Conservation (phyloP, 805 yeast genomes). For the Danielia oregonensis region DNA sequence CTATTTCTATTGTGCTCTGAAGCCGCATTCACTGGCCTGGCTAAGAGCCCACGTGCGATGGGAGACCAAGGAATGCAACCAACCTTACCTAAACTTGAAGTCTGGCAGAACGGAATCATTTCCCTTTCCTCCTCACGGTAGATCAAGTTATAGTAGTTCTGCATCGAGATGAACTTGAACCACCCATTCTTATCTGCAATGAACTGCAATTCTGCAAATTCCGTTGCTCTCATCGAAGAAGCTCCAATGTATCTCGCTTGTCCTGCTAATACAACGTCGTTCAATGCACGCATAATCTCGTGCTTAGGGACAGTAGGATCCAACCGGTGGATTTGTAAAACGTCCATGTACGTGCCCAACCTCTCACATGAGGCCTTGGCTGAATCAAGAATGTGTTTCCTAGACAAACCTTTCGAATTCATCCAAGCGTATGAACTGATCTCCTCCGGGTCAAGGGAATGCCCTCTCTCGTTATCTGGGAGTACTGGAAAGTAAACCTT, state of each 20-base stretch:
- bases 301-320: slow-evolving; percentile 46
- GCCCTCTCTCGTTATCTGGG: slow-evolving; percentile 7
- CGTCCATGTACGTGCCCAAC: slow-evolving; percentile 51
- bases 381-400: slow-evolving; percentile 49
- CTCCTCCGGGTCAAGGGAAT: not conserved
- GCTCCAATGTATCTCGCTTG: slow-evolving; percentile 58
- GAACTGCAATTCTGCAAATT: slow-evolving; percentile 52
- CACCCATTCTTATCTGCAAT: slow-evolving; percentile 55
- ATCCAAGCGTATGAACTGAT: slow-evolving; percentile 1
- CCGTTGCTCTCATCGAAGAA: slow-evolving; percentile 54
- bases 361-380: slow-evolving; percentile 38
- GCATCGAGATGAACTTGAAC: slow-evolving; percentile 59
- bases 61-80: slow-evolving; percentile 65
- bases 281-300: slow-evolving; percentile 56
- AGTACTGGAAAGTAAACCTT: slow-evolving; percentile 27
- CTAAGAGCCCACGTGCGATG: slow-evolving; percentile 49
- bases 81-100: slow-evolving; percentile 42
- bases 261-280: slow-evolving; percentile 47
- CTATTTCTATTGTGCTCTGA: slow-evolving; percentile 2
- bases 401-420: slow-evolving; percentile 40
- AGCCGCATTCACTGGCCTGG: slow-evolving; percentile 38
- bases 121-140: slow-evolving; percentile 67
- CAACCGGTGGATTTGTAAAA: slow-evolving; percentile 56
- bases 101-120: slow-evolving; percentile 48
- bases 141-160: slow-evolving; percentile 52